phyloP scores from a whole-genome alignment of 495 filamentous ascomycete species.

The Aspergillus haitiensis region DNA sequence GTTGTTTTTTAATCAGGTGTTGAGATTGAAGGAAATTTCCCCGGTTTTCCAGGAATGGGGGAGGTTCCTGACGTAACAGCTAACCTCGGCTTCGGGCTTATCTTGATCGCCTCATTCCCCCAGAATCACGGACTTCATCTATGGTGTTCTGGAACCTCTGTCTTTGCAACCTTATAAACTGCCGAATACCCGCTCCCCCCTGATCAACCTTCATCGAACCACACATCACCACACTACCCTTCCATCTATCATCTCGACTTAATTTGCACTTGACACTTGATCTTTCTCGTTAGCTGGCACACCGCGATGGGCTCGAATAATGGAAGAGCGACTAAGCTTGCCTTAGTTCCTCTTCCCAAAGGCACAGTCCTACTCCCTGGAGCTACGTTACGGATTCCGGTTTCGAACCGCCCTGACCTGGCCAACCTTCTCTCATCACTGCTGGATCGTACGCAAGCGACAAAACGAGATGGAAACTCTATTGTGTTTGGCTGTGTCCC shows the following conservation, averaged over 20 bases:
- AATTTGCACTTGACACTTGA: no score
- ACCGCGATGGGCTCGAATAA: conserved; percentile 46
- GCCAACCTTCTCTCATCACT: conserved; percentile 76
- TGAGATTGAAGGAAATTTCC: not conserved
- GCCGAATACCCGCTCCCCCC: conserved; percentile 11
- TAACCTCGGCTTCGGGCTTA: conserved; percentile 48
- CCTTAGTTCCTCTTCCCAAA: conserved; percentile 73
- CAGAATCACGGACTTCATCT: conserved; percentile 33
- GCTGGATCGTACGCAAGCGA: conserved; percentile 63
- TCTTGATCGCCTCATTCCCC: conserved; percentile 37
- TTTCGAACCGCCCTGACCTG: conserved; percentile 78
- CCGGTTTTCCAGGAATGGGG: not conserved
- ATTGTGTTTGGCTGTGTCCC: conserved; percentile 83
- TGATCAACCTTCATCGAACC: conserved; percentile 3
- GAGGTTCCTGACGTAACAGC: conserved; percentile 24
- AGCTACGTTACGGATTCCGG: conserved; percentile 70
- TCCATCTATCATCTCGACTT: conserved; percentile 5
- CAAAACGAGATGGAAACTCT: conserved; percentile 60
- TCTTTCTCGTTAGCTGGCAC: conserved; percentile 15
- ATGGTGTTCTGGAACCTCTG: conserved; percentile 38
- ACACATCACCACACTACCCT: not conserved
- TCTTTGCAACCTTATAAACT: conserved; percentile 17
- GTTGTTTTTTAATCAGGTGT: not conserved
- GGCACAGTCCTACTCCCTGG: conserved; percentile 79
- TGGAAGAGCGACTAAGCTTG: conserved; percentile 55